Percentiles rank a stretch among this genome's conserved stretches.
phyloP scores from a whole-genome alignment of 305 asterid genomes.

The Caryopteris hybrid region DNA sequence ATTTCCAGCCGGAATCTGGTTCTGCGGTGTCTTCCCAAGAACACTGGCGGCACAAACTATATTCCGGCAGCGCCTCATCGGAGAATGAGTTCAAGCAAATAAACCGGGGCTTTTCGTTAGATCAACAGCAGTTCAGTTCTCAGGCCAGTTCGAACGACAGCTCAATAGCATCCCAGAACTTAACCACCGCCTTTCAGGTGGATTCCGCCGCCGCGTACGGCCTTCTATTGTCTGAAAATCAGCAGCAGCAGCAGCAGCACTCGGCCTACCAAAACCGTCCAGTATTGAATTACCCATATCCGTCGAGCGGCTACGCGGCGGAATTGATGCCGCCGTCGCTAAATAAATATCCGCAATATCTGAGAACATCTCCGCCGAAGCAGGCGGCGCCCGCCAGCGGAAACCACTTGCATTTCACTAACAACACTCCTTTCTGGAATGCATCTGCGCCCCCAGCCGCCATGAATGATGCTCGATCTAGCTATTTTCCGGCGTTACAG shows the following conservation, averaged over 20 bases:
- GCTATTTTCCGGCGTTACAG: constrained; percentile 55
- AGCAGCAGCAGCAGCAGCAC: constrained; percentile 29
- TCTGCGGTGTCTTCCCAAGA: constrained; percentile 36
- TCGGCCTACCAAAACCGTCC: constrained; percentile 26
- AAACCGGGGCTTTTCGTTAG: constrained; percentile 45
- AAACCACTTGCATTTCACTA: constrained; percentile 67
- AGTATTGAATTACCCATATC: constrained; percentile 34
- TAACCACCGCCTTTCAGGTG: constrained; percentile 41
- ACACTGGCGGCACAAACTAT: constrained; percentile 54
- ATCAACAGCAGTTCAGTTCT: constrained; percentile 42
- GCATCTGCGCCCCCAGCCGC: constrained; percentile 48
- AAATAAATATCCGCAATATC: constrained; percentile 57
- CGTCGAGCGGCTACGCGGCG: constrained; percentile 33
- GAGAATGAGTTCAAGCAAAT: constrained; percentile 46
- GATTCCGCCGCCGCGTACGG: constrained; percentile 56
- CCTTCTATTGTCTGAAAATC: constrained; percentile 45
- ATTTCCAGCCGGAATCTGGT: constrained; percentile 42
- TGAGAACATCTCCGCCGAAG: constrained; percentile 46
- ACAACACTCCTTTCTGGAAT: constrained; percentile 79
- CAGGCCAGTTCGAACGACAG: constrained; percentile 46
- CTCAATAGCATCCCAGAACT: constrained; percentile 46
- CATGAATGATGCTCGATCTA: constrained; percentile 41
- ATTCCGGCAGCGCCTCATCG: constrained; percentile 40
- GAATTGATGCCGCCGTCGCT: constrained; percentile 35
- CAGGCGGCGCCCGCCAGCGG: constrained; percentile 26